Percentiles rank a stretch among this genome's conserved stretches.
phyloP scores from a whole-genome alignment of 345 rosid species.

The Boechera stricta region DNA sequence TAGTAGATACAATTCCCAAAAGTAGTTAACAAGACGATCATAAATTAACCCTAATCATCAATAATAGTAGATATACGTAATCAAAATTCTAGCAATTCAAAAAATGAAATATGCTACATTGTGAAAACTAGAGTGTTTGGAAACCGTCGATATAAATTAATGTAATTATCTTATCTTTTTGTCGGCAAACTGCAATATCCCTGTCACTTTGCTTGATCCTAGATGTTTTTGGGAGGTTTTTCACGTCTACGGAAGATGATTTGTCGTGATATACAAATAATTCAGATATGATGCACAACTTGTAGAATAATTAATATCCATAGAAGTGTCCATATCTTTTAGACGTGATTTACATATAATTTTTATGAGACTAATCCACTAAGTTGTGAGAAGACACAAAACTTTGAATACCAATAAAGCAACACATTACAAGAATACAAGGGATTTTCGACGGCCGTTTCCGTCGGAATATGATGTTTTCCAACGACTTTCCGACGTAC shows the following conservation, averaged over 20 bases:
- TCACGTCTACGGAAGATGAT: slow-evolving; percentile 25
- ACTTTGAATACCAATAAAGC: slow-evolving; percentile 15
- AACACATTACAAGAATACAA: not conserved
- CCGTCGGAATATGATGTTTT: no score
- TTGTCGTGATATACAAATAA: slow-evolving; percentile 19
- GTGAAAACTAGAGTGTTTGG: not conserved
- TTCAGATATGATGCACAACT: slow-evolving; percentile 22
- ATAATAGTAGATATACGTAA: not conserved
- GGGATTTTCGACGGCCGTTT: no score
- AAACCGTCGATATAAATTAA: not conserved
- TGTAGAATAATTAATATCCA: slow-evolving; percentile 16
- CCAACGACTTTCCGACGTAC: no score
- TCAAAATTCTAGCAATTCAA: not conserved
- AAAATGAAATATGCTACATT: slow-evolving; percentile 5
- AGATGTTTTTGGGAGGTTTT: not conserved
- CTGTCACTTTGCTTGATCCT: slow-evolving; percentile 28
- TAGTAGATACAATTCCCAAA: not conserved
- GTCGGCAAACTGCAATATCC: not conserved
- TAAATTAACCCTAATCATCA: not conserved
- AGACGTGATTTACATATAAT: not conserved
- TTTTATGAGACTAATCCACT: slow-evolving; percentile 9
- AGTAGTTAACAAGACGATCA: not conserved
- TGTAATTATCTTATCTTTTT: not conserved
- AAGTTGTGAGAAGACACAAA: slow-evolving; percentile 10
- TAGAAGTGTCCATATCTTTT: slow-evolving; percentile 1